phyloP scores from a whole-genome alignment of 1,284 basidiomycete species.

The Leccinum huronense region DNA sequence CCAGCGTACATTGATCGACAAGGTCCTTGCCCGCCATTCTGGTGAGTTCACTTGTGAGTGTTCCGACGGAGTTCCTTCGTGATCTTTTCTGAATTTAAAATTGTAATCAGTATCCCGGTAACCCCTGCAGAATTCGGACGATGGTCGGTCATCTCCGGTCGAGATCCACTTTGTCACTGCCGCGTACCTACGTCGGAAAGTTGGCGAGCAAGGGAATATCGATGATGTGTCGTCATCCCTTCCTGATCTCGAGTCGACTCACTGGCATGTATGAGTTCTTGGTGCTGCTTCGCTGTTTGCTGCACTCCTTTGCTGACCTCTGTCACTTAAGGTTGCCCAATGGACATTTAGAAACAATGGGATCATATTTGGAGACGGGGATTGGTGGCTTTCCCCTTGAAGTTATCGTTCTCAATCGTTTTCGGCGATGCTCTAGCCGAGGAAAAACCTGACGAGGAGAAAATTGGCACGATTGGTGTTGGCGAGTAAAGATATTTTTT shows the following conservation, averaged over 20 bases:
- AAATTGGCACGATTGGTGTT: conserved; percentile 86
- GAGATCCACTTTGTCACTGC: conserved; percentile 70
- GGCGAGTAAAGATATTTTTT: conserved; percentile 43
- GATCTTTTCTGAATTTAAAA: background rate
- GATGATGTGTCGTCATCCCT: conserved; percentile 27
- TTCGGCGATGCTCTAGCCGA: conserved; percentile 49
- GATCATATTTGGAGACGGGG: conserved; percentile 74
- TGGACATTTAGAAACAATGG: conserved; percentile 92
- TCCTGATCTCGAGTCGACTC: conserved; percentile 63
- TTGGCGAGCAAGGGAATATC: conserved; percentile 5
- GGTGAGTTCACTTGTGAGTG: conserved; percentile 79
- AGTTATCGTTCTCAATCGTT: background rate
- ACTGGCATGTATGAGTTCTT: conserved; percentile 31
- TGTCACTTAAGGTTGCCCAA: conserved; percentile 52
- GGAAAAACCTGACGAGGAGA: conserved; percentile 81
- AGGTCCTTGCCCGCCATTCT: conserved; percentile 90
- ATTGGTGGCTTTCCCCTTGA: conserved; percentile 52
- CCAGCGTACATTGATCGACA: conserved; percentile 90
- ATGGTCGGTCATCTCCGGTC: conserved; percentile 79
- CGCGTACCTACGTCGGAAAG: conserved; percentile 46
- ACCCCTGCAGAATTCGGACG: conserved; percentile 92
- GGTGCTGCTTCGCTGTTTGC: conserved; percentile 11
- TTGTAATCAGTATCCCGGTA: conserved; percentile 73
- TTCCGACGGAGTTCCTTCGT: background rate
- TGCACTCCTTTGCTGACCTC: conserved; percentile 15